Conservation (phyloP, 176 grass and related monocot genomes). For the Bromus sterilis region DNA sequence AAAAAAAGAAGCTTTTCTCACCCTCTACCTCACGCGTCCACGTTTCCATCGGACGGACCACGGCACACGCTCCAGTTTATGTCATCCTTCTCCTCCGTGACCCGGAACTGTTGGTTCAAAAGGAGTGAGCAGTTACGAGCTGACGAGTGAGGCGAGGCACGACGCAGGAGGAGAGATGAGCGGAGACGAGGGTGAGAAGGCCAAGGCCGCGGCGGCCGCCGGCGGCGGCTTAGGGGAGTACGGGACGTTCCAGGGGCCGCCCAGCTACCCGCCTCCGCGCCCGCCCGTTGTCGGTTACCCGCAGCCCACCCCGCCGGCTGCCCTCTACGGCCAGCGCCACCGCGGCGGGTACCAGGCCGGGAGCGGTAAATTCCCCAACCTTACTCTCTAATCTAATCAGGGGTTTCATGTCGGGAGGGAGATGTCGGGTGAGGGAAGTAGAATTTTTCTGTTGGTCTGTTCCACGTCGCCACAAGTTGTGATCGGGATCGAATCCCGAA, state of each 20-base stretch:
- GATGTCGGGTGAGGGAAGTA: not conserved
- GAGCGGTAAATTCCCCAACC: slow-evolving; percentile 21
- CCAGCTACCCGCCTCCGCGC: slow-evolving; percentile 54
- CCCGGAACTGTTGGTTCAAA: not conserved
- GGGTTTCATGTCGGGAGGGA: not conserved
- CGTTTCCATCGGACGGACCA: not conserved
- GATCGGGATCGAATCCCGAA: not conserved
- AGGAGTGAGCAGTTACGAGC: not conserved
- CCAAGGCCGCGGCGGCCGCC: not conserved
- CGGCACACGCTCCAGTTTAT: not conserved
- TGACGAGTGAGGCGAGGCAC: not conserved
- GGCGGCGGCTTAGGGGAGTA: slow-evolving; percentile 25
- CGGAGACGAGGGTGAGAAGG: not conserved
- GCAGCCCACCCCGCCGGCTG: slow-evolving; percentile 52
- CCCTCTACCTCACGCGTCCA: not conserved
- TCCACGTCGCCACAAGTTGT: not conserved
- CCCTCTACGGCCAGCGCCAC: slow-evolving; percentile 32
- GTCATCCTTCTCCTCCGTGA: not conserved
- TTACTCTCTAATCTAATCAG: not conserved
- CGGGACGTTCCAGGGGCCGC: slow-evolving; percentile 66
- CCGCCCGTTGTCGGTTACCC: slow-evolving; percentile 61
- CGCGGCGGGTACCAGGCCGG: slow-evolving; percentile 55
- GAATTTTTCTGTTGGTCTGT: not conserved
- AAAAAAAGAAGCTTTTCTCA: too few relatives aligned
- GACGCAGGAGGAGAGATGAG: not conserved